Base-by-base conservation (phyloP, 306 rosid species). In the Inga leiocalycina region DNA sequence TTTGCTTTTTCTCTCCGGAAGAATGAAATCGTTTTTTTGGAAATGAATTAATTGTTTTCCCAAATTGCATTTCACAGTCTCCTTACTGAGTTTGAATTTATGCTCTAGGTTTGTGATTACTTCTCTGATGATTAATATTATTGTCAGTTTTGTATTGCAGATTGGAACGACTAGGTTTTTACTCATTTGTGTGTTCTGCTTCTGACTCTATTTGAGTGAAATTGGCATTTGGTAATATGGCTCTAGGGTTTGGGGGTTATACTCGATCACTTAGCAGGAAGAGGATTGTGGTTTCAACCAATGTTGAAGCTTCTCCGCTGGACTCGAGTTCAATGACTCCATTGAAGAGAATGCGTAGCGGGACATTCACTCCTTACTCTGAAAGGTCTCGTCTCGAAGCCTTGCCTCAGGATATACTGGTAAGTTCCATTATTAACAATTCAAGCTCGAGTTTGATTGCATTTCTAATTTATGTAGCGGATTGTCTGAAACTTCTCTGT, bases 331-430 rank as follows among this genome's bases (percentile, higher is more conserved):
- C 83, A 12, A 65, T 17, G 77, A 66, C 88, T 70, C 88, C 93
- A 2, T 81, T 82, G 82, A 93, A 92, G 94, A 87, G 79, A 84
- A 80, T 71, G 79, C 51, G 95, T 15, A 84, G 90, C 19, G 77
- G 76, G 24, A 76, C 46, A 12, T 8, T 85, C 71, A 71, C 16
- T 45, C 34, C 27, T 17, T 82, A 68, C 8, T 54, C 79, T 69
- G 83, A 80, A 2, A 65, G 15, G 48, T 88, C 93, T 71, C 80
- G 10, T 37, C 88, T 94, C 5, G 94, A 94, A 87, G 83, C 92
- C 49, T 77, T 93, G 79, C 97, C 97, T 78, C 90, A 56, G 76
- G 97, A 94, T 19, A 59, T 93, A 88, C 81, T 91, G 94, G 98
- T 94, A 43, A 91, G 89, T 85, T 13, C 49, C 5, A 5, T 22